A percentile compares a stretch with the other conserved stretches of the same genome.
Evolutionary conservation across 2,329 filamentous ascomycete genomes (phyloP).

Genomic region (Orbilia oligospora): DNA sequence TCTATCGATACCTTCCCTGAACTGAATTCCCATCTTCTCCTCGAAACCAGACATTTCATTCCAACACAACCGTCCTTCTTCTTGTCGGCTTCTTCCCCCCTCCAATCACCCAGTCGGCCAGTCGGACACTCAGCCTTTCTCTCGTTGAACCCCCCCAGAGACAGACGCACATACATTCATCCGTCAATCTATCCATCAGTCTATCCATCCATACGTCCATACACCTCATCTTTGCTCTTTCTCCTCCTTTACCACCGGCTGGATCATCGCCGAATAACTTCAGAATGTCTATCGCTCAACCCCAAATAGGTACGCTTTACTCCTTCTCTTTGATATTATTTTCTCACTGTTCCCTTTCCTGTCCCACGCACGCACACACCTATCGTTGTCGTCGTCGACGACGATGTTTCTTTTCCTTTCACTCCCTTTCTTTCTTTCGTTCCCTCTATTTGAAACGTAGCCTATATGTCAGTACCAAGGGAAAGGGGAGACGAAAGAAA

Average conservation of each 20-base stretch:
- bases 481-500: not conserved
- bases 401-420: not conserved
- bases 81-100: conserved; percentile 16
- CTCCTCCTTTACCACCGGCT: conserved; percentile 12
- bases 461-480: not conserved
- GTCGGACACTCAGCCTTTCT: conserved; percentile 2
- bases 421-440: not conserved
- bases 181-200: too few relatives aligned
- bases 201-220: too few relatives aligned
- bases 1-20: conserved; percentile 9
- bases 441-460: conserved; percentile 12
- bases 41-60: conserved; percentile 50
- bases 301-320: conserved; percentile 53
- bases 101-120: not conserved
- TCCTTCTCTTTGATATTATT: not conserved
- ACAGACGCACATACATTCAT: not conserved
- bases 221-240: not conserved
- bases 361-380: too few relatives aligned
- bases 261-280: conserved; percentile 15
- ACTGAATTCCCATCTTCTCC: not conserved
- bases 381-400: too few relatives aligned
- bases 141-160: conserved; percentile 8
- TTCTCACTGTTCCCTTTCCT: not conserved
- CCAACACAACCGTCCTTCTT: conserved; percentile 21
- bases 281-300: conserved; percentile 57